Conservation (phyloP, 495 filamentous ascomycete genomes). For the Ramalina peruviana region DNA sequence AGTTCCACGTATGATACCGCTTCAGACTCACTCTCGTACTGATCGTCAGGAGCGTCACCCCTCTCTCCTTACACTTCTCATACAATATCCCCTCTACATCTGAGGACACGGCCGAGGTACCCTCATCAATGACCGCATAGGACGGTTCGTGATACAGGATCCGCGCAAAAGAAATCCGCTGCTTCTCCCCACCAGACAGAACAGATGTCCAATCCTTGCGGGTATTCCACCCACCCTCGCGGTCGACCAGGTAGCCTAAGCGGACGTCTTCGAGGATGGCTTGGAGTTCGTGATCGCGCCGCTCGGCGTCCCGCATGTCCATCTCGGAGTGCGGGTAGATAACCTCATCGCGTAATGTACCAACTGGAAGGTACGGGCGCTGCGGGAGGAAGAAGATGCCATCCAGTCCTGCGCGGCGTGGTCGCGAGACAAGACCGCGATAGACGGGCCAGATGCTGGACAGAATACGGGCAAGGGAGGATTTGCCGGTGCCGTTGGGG, state of each 20-base stretch:
- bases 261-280: conserved; percentile 66
- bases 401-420: conserved; percentile 64
- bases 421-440: conserved; percentile 75
- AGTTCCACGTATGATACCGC: conserved; percentile 83
- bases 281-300: conserved; percentile 59
- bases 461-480: conserved; percentile 73
- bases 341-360: conserved; percentile 93
- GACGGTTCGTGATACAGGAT: conserved; percentile 88
- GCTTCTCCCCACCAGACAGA: conserved; percentile 94
- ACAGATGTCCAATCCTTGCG: conserved; percentile 98
- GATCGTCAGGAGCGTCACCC: conserved; percentile 89
- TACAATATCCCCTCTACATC: conserved; percentile 94
- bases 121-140: conserved; percentile 91
- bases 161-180: conserved; percentile 79
- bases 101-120: conserved; percentile 79
- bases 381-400: conserved; percentile 98
- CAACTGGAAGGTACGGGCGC: conserved; percentile 80
- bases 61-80: conserved; percentile 77
- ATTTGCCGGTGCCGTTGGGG: conserved; percentile 90
- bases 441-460: conserved; percentile 96
- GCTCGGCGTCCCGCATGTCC: conserved; percentile 76
- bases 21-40: conserved; percentile 85
- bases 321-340: conserved; percentile 93
- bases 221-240: conserved; percentile 94
- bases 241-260: conserved; percentile 75